These are phyloP conservation scores for Trypanosoma melophagium DNA, from an alignment of 208 protist species.

Conservation along the genomic window DNA sequence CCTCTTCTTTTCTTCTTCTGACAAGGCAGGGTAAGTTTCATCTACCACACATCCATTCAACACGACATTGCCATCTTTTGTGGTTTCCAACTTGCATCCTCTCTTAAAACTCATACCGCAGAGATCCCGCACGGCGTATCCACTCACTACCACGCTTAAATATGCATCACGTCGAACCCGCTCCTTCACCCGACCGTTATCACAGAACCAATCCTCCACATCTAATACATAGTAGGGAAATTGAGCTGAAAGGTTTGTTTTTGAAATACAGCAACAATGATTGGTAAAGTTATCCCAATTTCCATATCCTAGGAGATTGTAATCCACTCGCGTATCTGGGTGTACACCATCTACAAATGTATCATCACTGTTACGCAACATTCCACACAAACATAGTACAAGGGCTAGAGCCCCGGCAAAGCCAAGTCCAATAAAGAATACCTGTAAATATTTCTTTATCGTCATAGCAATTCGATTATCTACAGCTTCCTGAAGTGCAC, in stretches of 20 bases:
- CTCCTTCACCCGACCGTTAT: constrained; percentile 66
- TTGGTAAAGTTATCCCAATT: constrained; percentile 54
- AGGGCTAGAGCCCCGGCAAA: constrained; percentile 41
- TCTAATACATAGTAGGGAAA: constrained; percentile 66
- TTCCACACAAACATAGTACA: constrained; percentile 43
- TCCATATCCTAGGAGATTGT: constrained; percentile 52
- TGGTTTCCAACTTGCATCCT: constrained; percentile 36
- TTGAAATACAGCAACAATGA: constrained; percentile 66
- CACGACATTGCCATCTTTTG: not conserved
- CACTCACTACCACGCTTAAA: constrained; percentile 31
- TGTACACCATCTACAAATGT: constrained; percentile 42
- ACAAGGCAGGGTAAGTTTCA: constrained; percentile 19
- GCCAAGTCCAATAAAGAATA: constrained; percentile 56
- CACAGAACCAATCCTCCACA: constrained; percentile 76
- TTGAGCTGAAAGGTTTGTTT: constrained; percentile 15
- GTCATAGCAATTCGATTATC: constrained; percentile 49
- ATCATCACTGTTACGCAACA: constrained; percentile 43
- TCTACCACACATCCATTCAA: constrained; percentile 32
- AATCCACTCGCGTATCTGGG: constrained; percentile 8
- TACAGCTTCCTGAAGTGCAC: constrained; percentile 50
- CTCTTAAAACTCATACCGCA: constrained; percentile 69
- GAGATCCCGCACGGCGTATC: constrained; percentile 56
- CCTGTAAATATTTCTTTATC: constrained; percentile 39
- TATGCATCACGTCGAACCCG: constrained; percentile 58
- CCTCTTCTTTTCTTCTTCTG: not conserved